Evolutionary conservation across 768 basidiomycete species (phyloP), one percentile per base, ranked within the genome.

Genomic region (Hericium rajendrae): DNA sequence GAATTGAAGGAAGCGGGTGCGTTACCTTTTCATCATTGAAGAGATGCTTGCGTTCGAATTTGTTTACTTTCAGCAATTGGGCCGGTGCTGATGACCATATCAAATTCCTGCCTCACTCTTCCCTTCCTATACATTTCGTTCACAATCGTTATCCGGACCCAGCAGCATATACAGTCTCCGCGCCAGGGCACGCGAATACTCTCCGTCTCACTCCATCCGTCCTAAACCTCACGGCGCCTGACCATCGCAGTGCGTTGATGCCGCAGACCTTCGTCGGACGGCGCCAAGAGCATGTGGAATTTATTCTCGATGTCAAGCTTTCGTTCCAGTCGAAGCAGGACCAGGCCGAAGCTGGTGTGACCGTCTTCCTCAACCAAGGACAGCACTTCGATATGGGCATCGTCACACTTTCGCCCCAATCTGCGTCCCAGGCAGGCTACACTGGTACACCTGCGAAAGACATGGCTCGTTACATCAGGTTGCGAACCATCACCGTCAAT

Each of bases 221-320:
- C 9, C 62, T 68, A 43, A 71, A 71, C 57, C 60, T 71, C 8
- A 71, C 68, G 1, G 69, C 67, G 6, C 56, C 66, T 13, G 67
- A 69, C 46, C 66, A 64, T 6, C 62, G 68, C 38, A 54, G 39
- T 12, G 54, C 32, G n/a, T n/a, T 11, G 8, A 46, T 16, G 4
- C 66, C 67, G 20, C 63, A 65, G 48, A 67, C 68, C 16, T 70
- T 70, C 38, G 63, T 71, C n/a, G 67, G 64, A 1, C 64, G 70
- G 16, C 62, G 70, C 26, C 70, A 71, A 57, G 63, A 65, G 48
- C 65, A 70, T 41, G 67, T 69, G 20, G 58, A 68, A 37, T 71
- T 70, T 55, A 63, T 59, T 18, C 64, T 62, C 46, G 61, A 55
- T 50, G 69, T 68, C 28, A 48, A 51, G 16, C 48, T 64, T 9